phyloP scores from a whole-genome alignment of 2,329 filamentous ascomycete species.

The Cladosporium cucumerinum region DNA sequence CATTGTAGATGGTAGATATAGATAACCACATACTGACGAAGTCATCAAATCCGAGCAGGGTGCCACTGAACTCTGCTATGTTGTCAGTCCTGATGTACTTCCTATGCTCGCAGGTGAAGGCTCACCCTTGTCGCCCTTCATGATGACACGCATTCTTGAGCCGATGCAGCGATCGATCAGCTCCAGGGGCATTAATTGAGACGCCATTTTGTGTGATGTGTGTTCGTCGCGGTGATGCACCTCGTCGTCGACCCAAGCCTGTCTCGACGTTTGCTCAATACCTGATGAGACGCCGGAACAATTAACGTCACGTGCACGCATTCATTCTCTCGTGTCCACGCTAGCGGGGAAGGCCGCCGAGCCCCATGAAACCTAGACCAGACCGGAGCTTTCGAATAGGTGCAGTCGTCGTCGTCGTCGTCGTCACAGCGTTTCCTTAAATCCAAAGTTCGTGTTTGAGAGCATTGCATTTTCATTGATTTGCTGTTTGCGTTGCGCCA shows the following conservation, averaged over 20 bases:
- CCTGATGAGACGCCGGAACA: not conserved
- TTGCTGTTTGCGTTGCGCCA: not conserved
- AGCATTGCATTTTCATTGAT: not conserved
- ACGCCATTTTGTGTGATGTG: conserved; percentile 24
- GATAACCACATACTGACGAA: conserved; percentile 99
- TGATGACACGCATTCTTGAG: conserved; percentile 96
- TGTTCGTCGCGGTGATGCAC: conserved; percentile 29
- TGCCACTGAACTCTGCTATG: conserved; percentile 83
- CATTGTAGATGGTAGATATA: not conserved
- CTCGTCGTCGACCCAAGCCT: conserved; percentile 19
- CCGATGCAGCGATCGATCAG: conserved; percentile 99
- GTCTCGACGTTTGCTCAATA: not conserved
- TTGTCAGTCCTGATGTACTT: not conserved
- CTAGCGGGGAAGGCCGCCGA: not conserved
- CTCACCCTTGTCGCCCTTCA: conserved; percentile 97
- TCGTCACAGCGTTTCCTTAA: conserved; percentile 3
- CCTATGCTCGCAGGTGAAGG: conserved; percentile 9
- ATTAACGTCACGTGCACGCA: not conserved
- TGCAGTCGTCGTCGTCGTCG: too few species aligned
- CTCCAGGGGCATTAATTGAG: conserved; percentile 53
- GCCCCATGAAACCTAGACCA: not conserved
- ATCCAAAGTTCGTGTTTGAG: conserved; percentile 1
- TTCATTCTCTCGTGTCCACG: not conserved
- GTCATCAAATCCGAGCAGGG: conserved; percentile 93
- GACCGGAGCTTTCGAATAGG: not conserved